Base-by-base conservation (phyloP, 2,329 filamentous ascomycete species). In the Fulvia fulva region DNA sequence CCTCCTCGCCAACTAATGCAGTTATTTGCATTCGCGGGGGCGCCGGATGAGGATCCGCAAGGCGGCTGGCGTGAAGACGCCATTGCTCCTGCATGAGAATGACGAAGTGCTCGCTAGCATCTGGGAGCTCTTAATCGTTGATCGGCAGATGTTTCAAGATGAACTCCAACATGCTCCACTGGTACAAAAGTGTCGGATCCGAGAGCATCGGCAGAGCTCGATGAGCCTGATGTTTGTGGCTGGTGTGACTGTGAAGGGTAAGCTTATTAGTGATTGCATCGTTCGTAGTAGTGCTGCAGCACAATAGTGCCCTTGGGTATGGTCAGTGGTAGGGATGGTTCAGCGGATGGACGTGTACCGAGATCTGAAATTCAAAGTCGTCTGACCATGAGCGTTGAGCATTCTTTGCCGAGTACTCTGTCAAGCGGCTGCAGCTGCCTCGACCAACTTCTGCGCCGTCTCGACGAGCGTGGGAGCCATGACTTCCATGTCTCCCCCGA, bases 401-500 rank as follows among this genome's bases (percentile, higher is more conserved):
- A 6, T 41, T 2, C n/a, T 16, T 6, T 6, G 6, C 16, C n/a
- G 34, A 14, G 34, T n/a, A 51, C 23, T 55, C 25, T n/a, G 51
- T 56, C n/a, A 50, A 52, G 6, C 34, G 2, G 34, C 34, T 12
- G 6, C 34, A 19, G 34, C 34, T 19, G 34, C 14, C 46, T 61
- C 51, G 12, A 65, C 54, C 25, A 65, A 34, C 49, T 58, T 67
- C 19, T 77, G 71, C 0, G 81, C 81, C 78, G 84, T 79, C 12
- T 77, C 77, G 0, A 73, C 69, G 46, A 84, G 66, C 0, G 68
- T 73, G 34, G 78, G 76, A 6, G 76, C 77, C 57, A 78, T 74
- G 26, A 83, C 78, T 52, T 83, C 81, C 76, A 83, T 77, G 61
- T 77, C 57, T 1, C 51, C 70, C 0, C 74, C 78, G 72, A 82